A percentile compares a stretch with the other conserved stretches of the same genome.
Evolutionary conservation across 2,329 filamentous ascomycete genomes (phyloP).

Genomic region (Knufia fluminis): DNA sequence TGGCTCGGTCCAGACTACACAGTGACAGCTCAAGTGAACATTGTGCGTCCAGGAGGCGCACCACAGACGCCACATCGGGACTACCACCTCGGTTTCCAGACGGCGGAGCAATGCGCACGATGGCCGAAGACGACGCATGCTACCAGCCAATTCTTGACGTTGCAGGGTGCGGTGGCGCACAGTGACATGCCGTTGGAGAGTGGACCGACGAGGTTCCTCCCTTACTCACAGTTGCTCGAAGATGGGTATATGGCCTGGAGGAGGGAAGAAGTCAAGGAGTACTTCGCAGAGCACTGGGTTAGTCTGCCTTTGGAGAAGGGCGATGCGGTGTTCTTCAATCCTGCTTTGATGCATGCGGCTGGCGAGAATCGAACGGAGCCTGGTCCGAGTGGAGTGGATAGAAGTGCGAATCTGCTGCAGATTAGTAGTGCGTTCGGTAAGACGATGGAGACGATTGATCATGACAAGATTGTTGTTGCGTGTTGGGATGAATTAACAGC

Average conservation of each 20-base stretch:
- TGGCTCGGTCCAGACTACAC: slow-evolving; percentile 55
- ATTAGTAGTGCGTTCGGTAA: slow-evolving; percentile 55
- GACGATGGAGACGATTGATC: slow-evolving; percentile 54
- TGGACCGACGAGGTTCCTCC: slow-evolving; percentile 53
- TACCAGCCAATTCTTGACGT: slow-evolving; percentile 48
- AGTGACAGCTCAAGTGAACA: slow-evolving; percentile 54
- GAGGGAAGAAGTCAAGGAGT: slow-evolving; percentile 42
- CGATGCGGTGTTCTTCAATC: slow-evolving; percentile 57
- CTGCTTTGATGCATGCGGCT: slow-evolving; percentile 54
- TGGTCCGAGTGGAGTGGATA: slow-evolving; percentile 32
- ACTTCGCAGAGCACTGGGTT: slow-evolving; percentile 46
- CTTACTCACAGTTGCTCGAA: slow-evolving; percentile 50
- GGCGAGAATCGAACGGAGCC: slow-evolving; percentile 44
- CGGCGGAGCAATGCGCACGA: slow-evolving; percentile 34
- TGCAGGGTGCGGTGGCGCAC: slow-evolving; percentile 57
- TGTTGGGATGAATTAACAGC: slow-evolving; percentile 45
- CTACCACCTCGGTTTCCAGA: slow-evolving; percentile 57
- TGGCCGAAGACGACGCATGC: slow-evolving; percentile 47
- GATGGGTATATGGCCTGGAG: slow-evolving; percentile 52
- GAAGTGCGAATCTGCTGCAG: slow-evolving; percentile 54
- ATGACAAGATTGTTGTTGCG: slow-evolving; percentile 40
- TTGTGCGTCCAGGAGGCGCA: slow-evolving; percentile 50
- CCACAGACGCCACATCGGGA: slow-evolving; percentile 53
- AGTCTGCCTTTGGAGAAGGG: slow-evolving; percentile 45
- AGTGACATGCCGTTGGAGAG: slow-evolving; percentile 49